These are phyloP conservation scores for Ganoderma boninense DNA, from an alignment of 1,284 basidiomycete genomes.

Conservation along the genomic window DNA sequence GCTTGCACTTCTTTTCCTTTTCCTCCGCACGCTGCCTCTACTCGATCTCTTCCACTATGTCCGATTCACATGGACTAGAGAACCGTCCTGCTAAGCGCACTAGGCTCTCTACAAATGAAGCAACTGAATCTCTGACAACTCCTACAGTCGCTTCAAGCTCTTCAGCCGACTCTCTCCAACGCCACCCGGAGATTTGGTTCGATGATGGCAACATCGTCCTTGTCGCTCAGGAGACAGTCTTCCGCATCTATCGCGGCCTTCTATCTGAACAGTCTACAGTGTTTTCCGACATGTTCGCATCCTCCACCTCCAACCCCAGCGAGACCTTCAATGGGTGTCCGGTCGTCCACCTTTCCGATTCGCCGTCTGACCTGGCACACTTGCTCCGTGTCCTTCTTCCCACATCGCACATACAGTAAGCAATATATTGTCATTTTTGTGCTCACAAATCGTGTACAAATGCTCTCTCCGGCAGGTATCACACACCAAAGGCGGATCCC, in stretches of 20 bases:
- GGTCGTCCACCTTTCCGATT: constrained; percentile 26
- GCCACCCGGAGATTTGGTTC: constrained; percentile 18
- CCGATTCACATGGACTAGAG: background rate
- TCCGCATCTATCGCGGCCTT: constrained; percentile 28
- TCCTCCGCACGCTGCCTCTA: too few relatives aligned
- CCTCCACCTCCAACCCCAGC: constrained; percentile 23
- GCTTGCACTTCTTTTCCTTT: too few relatives aligned
- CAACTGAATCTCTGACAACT: background rate
- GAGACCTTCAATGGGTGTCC: constrained; percentile 22
- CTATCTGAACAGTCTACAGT: constrained; percentile 30
- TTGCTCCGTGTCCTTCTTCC: constrained; percentile 11
- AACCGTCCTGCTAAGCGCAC: background rate
- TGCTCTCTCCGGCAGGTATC: background rate
- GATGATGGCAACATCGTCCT: constrained; percentile 35
- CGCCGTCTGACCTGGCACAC: constrained; percentile 16
- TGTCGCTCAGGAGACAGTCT: constrained; percentile 18
- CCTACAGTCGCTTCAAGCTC: background rate
- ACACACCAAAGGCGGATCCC: background rate
- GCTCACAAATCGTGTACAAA: too few relatives aligned
- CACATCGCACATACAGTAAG: background rate
- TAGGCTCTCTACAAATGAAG: background rate
- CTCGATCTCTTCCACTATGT: background rate
- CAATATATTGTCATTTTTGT: too few relatives aligned
- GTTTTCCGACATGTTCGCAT: constrained; percentile 30
- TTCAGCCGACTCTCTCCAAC: background rate